Base-by-base conservation (phyloP, 768 basidiomycete species). In the Baorangia bicolor region DNA sequence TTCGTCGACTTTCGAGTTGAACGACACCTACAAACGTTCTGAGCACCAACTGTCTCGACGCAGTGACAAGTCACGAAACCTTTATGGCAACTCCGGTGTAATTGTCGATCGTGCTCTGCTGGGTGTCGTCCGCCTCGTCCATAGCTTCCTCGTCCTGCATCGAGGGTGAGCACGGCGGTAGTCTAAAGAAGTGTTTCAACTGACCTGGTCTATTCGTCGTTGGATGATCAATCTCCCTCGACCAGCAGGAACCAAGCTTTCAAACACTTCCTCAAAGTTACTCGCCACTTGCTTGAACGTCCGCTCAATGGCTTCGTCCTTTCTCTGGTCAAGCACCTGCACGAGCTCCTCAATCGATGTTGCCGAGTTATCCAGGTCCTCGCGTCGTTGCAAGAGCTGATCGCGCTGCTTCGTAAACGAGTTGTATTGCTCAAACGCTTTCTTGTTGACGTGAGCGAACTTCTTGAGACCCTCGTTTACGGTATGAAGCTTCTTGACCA, bases 361-460 rank as follows among this genome's bases (percentile, higher is more conserved):
- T 0, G 92, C 93, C 3, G 93, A 94, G 55, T 85, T 87, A 61
- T 98, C 95, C 30, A 98, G 79, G 69, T 98, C 97, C 60, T 92
- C 89, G 10, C 94, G 83, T 5, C 97, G 88, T 56, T 87, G 80
- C 40, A 90, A 71, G 4, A 98, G 83, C 63, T 94, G 90, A 68
- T 98, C 95, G 2, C 95, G 88, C 70, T 98, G 96, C 69, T 96
- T 98, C 9, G 95, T 97, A 71, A 98, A 98, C 69, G 93, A 95
- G 70, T 84, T 92, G 77, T 97, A 98, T 70, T 98, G 96, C 70
- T 99, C 97, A 68, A 96, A 96, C 1, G 96, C 97, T 68, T 98
- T 98, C 80, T 99, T 99, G 79, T 99, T 99, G 58, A 98, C 96
- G 68, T 98, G 94, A 0, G 94, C 92, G 65, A 95, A 99, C 71